Conservation (phyloP, 2,329 filamentous ascomycete genomes). For the Tothia fuscella region DNA sequence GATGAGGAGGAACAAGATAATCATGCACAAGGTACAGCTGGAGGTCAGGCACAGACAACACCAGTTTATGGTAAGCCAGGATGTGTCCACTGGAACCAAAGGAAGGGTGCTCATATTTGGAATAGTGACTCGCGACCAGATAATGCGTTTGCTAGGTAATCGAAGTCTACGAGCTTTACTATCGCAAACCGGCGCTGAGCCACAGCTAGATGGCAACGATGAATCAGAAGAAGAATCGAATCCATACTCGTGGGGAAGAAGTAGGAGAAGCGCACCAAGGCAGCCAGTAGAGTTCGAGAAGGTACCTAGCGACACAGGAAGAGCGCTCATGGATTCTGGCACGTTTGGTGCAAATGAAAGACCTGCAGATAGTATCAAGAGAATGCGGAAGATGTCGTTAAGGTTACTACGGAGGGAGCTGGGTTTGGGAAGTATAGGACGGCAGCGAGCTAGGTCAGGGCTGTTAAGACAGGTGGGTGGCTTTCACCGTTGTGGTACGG, state of each 20-base stretch:
- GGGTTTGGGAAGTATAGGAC: conserved; percentile 49
- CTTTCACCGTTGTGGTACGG: conserved; percentile 43
- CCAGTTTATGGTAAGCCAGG: not conserved
- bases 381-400: conserved; percentile 49
- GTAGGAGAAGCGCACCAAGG: conserved; percentile 19
- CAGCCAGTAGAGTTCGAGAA: conserved; percentile 49
- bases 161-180: conserved; percentile 43
- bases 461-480: conserved; percentile 77
- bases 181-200: not conserved
- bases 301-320: conserved; percentile 67
- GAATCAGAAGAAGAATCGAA: conserved; percentile 12
- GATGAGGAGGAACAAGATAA: conserved; percentile 27
- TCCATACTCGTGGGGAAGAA: conserved; percentile 20
- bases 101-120: conserved; percentile 8
- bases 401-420: conserved; percentile 73
- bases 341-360: conserved; percentile 60
- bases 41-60: no score
- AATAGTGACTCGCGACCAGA: conserved; percentile 36
- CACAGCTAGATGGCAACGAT: not conserved
- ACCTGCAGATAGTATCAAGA: conserved; percentile 39
- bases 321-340: conserved; percentile 69
- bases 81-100: not conserved
- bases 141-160: conserved; percentile 43
- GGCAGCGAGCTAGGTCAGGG: conserved; percentile 50
- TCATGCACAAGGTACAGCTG: conserved; percentile 15